Percentiles rank a stretch among this genome's conserved stretches.
Evolutionary conservation across 768 basidiomycete species (phyloP).

Genomic region (Russula olivacea): DNA sequence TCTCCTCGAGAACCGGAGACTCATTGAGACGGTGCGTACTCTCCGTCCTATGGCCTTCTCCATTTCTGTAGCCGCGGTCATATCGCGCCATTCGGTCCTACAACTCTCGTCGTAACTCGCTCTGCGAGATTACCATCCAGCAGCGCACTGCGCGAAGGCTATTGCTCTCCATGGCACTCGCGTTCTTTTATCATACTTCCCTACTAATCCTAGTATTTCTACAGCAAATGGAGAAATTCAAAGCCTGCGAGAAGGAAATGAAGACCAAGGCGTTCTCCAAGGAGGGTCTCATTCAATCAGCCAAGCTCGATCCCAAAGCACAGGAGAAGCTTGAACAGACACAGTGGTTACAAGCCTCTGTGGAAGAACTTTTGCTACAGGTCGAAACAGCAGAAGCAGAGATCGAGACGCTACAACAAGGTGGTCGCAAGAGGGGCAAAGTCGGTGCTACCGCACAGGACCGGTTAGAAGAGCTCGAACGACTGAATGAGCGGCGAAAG

Average conservation of each 20-base stretch:
- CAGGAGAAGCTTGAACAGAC: constrained; percentile 92
- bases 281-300: constrained; percentile 90
- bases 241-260: constrained; percentile 99
- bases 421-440: constrained; percentile 82
- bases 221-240: constrained; percentile 99
- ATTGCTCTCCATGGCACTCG: background rate
- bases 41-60: constrained; percentile 7
- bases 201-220: constrained; percentile 28
- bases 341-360: constrained; percentile 79
- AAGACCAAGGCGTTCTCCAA: constrained; percentile 99
- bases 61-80: background rate
- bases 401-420: constrained; percentile 70
- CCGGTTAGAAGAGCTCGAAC: constrained; percentile 78
- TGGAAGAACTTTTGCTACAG: constrained; percentile 89
- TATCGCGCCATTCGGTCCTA: background rate
- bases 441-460: constrained; percentile 57
- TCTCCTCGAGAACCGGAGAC: constrained; percentile 85
- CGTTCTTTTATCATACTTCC: background rate
- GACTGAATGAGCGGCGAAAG: constrained; percentile 85
- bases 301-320: constrained; percentile 93
- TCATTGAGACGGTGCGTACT: constrained; percentile 89
- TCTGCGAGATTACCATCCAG: background rate
- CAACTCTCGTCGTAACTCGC: background rate
- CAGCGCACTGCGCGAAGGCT: background rate
- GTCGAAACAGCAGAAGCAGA: constrained; percentile 94